Conservation (phyloP, 768 basidiomycete species). For the Lentinus brumalis region DNA sequence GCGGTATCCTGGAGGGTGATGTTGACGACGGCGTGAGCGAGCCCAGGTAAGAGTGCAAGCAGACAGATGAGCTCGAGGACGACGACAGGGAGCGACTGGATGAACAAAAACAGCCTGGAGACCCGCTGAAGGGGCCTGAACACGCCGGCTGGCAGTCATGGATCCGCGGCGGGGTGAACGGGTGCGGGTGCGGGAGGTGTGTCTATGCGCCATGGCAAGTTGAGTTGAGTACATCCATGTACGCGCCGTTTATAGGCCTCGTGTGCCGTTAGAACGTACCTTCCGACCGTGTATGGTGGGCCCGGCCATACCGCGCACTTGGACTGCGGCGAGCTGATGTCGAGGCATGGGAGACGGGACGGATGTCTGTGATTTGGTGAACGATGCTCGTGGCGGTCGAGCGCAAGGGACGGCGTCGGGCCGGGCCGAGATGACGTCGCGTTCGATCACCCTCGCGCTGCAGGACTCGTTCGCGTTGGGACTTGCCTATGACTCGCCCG, state of each 20-base stretch:
- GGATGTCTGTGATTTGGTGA: too few species aligned
- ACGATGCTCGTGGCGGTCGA: too few species aligned
- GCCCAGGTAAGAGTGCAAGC: background rate
- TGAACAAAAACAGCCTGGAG: background rate
- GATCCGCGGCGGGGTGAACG: background rate
- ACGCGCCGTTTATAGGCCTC: slow-evolving; percentile 11
- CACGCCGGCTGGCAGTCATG: slow-evolving; percentile 22
- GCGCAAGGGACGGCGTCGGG: too few species aligned
- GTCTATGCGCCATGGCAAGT: slow-evolving; percentile 21
- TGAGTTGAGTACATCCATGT: background rate
- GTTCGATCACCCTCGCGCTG: too few species aligned
- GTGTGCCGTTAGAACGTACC: background rate
- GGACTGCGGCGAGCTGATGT: too few species aligned
- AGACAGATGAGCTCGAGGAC: too few species aligned
- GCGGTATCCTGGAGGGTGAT: slow-evolving; percentile 25
- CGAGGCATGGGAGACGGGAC: too few species aligned
- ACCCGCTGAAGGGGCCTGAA: slow-evolving; percentile 10
- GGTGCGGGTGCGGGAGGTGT: slow-evolving; percentile 11
- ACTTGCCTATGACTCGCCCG: too few species aligned
- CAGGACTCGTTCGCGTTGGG: too few species aligned
- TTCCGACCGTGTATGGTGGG: background rate
- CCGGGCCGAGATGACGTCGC: too few species aligned
- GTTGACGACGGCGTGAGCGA: slow-evolving; percentile 11
- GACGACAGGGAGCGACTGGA: slow-evolving; percentile 3
- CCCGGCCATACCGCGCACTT: too few species aligned